Evolutionary conservation across 78 protist genomes (phyloP).

Genomic region (Chrysochromulina tobinii): DNA sequence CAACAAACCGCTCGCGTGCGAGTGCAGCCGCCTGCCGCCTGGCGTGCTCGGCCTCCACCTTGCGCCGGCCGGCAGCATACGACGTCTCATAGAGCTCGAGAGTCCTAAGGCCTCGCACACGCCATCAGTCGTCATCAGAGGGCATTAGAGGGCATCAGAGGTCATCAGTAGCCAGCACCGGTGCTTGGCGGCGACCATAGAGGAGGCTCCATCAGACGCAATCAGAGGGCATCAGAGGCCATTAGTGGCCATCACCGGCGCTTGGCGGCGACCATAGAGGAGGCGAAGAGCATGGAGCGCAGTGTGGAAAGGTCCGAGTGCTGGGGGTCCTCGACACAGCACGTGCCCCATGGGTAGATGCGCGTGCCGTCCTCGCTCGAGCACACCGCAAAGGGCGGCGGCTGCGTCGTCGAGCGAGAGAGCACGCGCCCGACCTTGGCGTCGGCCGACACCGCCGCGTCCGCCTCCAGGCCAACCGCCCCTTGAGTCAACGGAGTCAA

Average conservation of each 20-base stretch:
- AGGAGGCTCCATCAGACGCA: background rate
- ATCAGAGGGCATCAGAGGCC: no score
- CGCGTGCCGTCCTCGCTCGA: background rate
- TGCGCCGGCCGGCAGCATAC: background rate
- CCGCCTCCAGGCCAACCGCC: no score
- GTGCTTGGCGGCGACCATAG: background rate
- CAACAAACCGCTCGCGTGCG: no score
- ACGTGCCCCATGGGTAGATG: conserved; percentile 17
- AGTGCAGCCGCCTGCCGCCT: no score
- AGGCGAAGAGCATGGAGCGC: background rate
- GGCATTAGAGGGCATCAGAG: no score
- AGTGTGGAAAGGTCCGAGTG: background rate
- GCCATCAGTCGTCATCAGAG: background rate
- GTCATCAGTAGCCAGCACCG: no score
- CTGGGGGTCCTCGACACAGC: background rate
- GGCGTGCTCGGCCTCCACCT: background rate
- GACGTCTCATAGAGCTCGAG: background rate
- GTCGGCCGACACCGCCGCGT: no score
- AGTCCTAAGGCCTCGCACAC: background rate
- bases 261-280: background rate
- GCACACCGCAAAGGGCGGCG: conserved; percentile 21
- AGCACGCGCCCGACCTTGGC: no score
- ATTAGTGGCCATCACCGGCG: no score
- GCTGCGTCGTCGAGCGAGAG: background rate
- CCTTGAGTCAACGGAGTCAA: no score